Percentiles rank a stretch among this genome's conserved stretches.
Conservation (phyloP, 2,329 filamentous ascomycete genomes). For the Penicillium decumbens region DNA sequence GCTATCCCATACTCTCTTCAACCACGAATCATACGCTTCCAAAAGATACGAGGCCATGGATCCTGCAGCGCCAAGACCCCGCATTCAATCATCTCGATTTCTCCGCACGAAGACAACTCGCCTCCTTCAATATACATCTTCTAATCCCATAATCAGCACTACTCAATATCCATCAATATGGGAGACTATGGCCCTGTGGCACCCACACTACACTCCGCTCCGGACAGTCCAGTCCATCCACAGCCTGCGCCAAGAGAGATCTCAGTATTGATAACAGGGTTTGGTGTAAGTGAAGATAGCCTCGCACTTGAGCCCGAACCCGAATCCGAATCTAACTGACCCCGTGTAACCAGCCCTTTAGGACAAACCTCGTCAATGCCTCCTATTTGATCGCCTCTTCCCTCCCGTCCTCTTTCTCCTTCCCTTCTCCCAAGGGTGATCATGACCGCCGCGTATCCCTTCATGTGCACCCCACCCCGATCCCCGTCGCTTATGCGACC, state of each 20-base stretch:
- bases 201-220: slow-evolving; percentile 12
- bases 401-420: slow-evolving; percentile 62
- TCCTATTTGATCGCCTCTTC: slow-evolving; percentile 71
- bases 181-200: slow-evolving; percentile 30
- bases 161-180: slow-evolving; percentile 21
- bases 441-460: slow-evolving; percentile 34
- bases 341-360: slow-evolving; percentile 61
- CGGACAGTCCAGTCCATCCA: slow-evolving; percentile 13
- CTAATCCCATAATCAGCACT: neutral
- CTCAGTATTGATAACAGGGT: slow-evolving; percentile 36
- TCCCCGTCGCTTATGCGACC: slow-evolving; percentile 66
- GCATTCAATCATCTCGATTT: slow-evolving; percentile 12
- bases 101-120: neutral
- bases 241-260: slow-evolving; percentile 25
- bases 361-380: slow-evolving; percentile 68
- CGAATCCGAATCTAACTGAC: slow-evolving; percentile 2
- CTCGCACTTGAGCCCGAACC: slow-evolving; percentile 4
- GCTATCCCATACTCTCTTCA: neutral
- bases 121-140: neutral
- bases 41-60: neutral
- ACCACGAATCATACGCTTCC: too few species aligned
- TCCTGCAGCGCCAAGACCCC: slow-evolving; percentile 13
- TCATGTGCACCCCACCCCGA: slow-evolving; percentile 57
- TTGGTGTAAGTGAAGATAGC: slow-evolving; percentile 31
- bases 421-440: slow-evolving; percentile 37